A percentile compares a stretch with the other conserved stretches of the same genome.
Evolutionary conservation across 768 basidiomycete species (phyloP).

Genomic region (Leccinum longicurvipes): DNA sequence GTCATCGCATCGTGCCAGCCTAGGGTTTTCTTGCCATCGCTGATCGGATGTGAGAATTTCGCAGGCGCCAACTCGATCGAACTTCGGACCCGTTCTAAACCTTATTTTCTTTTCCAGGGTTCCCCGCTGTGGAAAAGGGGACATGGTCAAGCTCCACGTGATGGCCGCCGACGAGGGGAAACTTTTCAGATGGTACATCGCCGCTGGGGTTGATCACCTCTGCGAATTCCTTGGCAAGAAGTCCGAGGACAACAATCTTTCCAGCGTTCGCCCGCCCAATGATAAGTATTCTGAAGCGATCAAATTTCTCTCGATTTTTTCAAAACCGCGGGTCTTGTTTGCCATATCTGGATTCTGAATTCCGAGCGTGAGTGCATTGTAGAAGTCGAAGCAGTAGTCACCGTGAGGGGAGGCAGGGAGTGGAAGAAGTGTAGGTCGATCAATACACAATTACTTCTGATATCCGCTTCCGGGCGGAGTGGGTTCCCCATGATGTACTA

Average conservation of each 20-base stretch:
- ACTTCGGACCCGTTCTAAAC: neutral
- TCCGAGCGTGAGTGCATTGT: too few species aligned
- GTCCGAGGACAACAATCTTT: constrained; percentile 14
- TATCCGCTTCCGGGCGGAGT: too few species aligned
- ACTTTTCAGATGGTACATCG: constrained; percentile 18
- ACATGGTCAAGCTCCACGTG: constrained; percentile 30
- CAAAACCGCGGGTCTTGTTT: too few species aligned
- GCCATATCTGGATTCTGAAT: too few species aligned
- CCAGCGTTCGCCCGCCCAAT: too few species aligned
- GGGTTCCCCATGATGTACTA: too few species aligned
- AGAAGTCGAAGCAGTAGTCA: too few species aligned
- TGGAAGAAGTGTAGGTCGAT: too few species aligned
- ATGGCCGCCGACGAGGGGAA: constrained; percentile 22
- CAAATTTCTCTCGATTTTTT: too few species aligned
- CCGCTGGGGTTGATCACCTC: constrained; percentile 15
- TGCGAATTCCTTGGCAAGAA: constrained; percentile 10
- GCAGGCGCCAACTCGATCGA: neutral
- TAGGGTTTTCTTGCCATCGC: constrained; percentile 24
- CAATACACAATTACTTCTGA: too few species aligned
- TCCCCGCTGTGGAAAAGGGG: constrained; percentile 27
- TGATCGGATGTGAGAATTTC: constrained; percentile 33
- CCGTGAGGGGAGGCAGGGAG: too few species aligned
- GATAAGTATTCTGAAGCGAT: too few species aligned
- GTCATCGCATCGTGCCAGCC: constrained; percentile 28
- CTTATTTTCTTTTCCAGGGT: constrained; percentile 14